phyloP scores from a whole-genome alignment of 2,329 filamentous ascomycete genomes.

The Fusarium sp. region DNA sequence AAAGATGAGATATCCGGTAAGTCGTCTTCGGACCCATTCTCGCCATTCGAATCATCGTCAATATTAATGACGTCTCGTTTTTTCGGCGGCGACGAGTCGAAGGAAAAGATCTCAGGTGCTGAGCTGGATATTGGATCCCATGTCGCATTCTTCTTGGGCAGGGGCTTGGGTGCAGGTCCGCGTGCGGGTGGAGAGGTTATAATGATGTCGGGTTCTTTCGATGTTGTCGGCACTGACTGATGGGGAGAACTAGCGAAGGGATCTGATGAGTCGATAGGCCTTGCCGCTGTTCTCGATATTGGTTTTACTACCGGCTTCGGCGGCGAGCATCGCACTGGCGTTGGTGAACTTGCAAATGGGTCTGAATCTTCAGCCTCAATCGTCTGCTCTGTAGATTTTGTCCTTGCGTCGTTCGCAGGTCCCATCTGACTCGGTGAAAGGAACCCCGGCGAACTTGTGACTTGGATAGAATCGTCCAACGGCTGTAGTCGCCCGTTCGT shows the following conservation, averaged over 20 bases:
- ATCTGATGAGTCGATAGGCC: slow-evolving; percentile 35
- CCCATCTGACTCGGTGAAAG: background rate
- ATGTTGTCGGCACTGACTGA: background rate
- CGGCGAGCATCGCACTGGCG: slow-evolving; percentile 1
- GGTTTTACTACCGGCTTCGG: slow-evolving; percentile 1
- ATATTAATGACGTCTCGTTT: slow-evolving; percentile 50
- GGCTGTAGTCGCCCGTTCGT: slow-evolving; percentile 4
- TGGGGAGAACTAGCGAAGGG: slow-evolving; percentile 34
- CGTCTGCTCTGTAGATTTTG: background rate
- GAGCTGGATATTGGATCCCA: slow-evolving; percentile 68
- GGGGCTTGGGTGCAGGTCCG: slow-evolving; percentile 2
- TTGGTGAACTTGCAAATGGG: slow-evolving; percentile 53
- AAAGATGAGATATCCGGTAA: slow-evolving; percentile 61
- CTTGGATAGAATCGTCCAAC: slow-evolving; percentile 49
- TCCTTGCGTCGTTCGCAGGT: background rate
- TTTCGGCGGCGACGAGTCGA: slow-evolving; percentile 31
- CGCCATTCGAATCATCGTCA: slow-evolving; percentile 51
- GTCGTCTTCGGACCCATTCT: slow-evolving; percentile 56
- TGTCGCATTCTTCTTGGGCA: slow-evolving; percentile 31
- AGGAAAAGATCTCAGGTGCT: slow-evolving; percentile 54
- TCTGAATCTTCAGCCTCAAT: slow-evolving; percentile 42
- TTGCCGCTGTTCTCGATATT: background rate
- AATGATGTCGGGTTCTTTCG: slow-evolving; percentile 12
- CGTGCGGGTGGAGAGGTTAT: slow-evolving; percentile 8
- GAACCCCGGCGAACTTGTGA: slow-evolving; percentile 51